phyloP scores from a whole-genome alignment of 257 asterid species.

The Misopates orontium region DNA sequence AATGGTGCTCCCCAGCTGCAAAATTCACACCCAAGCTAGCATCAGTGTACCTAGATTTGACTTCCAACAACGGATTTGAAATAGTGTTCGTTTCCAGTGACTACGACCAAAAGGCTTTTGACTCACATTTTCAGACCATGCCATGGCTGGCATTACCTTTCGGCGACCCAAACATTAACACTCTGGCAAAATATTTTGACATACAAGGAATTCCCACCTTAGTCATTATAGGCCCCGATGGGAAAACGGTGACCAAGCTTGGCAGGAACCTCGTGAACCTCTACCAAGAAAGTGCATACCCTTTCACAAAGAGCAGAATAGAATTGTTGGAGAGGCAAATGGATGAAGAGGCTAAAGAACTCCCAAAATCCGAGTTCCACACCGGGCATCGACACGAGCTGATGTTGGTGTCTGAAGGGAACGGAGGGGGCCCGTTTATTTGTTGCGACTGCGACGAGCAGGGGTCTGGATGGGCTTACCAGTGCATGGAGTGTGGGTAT shows the following conservation, averaged over 20 bases:
- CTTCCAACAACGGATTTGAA: slow-evolving; percentile 37
- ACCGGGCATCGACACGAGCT: slow-evolving; percentile 57
- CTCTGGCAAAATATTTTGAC: slow-evolving; percentile 52
- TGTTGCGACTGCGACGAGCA: slow-evolving; percentile 85
- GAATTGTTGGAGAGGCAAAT: slow-evolving; percentile 45
- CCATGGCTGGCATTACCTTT: slow-evolving; percentile 71
- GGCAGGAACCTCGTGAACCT: slow-evolving; percentile 66
- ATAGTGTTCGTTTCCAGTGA: slow-evolving; percentile 63
- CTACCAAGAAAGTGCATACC: slow-evolving; percentile 59
- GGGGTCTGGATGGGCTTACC: slow-evolving; percentile 81
- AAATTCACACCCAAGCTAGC: slow-evolving; percentile 53
- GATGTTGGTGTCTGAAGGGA: slow-evolving; percentile 62
- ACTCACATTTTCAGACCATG: slow-evolving; percentile 50
- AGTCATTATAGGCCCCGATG: slow-evolving; percentile 59
- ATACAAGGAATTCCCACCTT: slow-evolving; percentile 58
- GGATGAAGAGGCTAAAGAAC: slow-evolving; percentile 47
- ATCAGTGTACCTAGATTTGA: slow-evolving; percentile 40
- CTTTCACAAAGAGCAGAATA: slow-evolving; percentile 46
- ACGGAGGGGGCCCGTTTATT: slow-evolving; percentile 67
- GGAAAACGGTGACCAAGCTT: slow-evolving; percentile 58
- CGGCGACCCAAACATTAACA: slow-evolving; percentile 44
- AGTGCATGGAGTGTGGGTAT: slow-evolving; percentile 69
- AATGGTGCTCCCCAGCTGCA: slow-evolving; percentile 60
- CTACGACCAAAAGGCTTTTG: slow-evolving; percentile 45
- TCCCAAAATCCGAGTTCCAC: slow-evolving; percentile 45